These are phyloP conservation scores for Populus hybrid DNA, from an alignment of 441 rosid genomes.

Conservation along the genomic window DNA sequence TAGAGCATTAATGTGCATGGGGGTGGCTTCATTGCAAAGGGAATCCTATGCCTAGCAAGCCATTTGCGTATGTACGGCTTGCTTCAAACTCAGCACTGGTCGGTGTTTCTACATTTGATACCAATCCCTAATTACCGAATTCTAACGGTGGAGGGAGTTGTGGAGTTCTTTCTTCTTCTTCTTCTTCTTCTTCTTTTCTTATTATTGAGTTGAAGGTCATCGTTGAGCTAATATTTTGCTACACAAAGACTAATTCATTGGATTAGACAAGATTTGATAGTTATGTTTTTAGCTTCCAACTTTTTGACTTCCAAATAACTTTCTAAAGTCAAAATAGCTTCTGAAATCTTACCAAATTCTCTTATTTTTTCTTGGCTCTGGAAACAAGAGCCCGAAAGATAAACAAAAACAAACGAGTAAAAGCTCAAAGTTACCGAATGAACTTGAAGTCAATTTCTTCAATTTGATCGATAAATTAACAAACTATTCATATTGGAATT, in stretches of 20 bases:
- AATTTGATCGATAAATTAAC: too few species aligned
- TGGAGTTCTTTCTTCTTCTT: neutral
- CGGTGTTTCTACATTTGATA: neutral
- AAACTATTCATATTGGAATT: too few species aligned
- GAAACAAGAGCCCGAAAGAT: too few species aligned
- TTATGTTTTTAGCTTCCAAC: neutral
- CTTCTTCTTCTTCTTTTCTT: too few species aligned
- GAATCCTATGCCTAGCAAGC: conserved; percentile 7
- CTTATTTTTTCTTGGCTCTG: too few species aligned
- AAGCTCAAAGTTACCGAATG: too few species aligned
- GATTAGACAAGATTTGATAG: neutral
- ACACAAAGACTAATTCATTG: neutral
- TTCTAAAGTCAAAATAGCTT: neutral
- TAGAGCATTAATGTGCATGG: conserved; percentile 7
- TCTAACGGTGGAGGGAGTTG: neutral
- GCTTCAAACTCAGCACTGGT: neutral
- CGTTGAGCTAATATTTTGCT: neutral
- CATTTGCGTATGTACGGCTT: neutral
- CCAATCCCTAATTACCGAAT: neutral
- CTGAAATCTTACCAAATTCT: neutral
- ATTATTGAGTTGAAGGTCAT: neutral
- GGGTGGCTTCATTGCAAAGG: neutral
- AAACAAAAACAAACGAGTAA: too few species aligned
- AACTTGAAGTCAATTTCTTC: too few species aligned
- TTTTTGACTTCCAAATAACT: neutral